Evolutionary conservation across 345 rosid species (phyloP).

Genomic region (Salix udensis): DNA sequence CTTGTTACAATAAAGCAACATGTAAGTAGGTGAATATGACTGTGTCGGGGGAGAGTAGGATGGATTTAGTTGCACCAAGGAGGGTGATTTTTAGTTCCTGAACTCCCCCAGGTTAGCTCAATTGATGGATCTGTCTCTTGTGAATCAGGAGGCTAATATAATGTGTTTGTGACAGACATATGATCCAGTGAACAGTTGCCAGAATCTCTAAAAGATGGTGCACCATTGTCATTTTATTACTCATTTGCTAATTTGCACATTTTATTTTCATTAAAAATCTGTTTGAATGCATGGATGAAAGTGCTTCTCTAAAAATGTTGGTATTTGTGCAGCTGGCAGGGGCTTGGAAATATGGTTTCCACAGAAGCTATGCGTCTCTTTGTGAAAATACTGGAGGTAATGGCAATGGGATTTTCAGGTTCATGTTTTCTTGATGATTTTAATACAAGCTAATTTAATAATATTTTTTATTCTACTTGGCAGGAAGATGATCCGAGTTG

Average conservation of each 20-base stretch:
- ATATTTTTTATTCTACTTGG: conserved; percentile 10
- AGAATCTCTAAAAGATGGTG: neutral
- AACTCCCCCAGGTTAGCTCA: neutral
- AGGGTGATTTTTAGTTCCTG: neutral
- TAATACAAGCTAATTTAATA: neutral
- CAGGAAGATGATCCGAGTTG: conserved; percentile 99
- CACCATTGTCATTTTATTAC: neutral
- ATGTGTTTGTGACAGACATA: neutral
- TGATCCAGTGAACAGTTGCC: neutral
- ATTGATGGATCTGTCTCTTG: neutral
- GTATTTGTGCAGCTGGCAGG: conserved; percentile 76
- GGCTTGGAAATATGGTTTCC: conserved; percentile 85
- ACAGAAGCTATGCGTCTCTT: conserved; percentile 99
- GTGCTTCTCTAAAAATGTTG: neutral
- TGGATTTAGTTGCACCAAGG: neutral
- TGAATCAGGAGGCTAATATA: neutral
- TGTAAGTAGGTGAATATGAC: neutral
- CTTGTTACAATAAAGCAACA: neutral
- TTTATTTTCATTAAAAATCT: neutral
- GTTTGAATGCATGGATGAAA: neutral
- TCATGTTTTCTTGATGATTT: conserved; percentile 5
- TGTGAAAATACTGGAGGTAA: conserved; percentile 96
- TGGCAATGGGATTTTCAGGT: conserved; percentile 16
- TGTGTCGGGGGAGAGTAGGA: neutral
- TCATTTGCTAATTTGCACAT: neutral